These are phyloP conservation scores for Zychaea mexicana DNA, from an alignment of 371 early-diverging fungal species.

Conservation along the genomic window DNA sequence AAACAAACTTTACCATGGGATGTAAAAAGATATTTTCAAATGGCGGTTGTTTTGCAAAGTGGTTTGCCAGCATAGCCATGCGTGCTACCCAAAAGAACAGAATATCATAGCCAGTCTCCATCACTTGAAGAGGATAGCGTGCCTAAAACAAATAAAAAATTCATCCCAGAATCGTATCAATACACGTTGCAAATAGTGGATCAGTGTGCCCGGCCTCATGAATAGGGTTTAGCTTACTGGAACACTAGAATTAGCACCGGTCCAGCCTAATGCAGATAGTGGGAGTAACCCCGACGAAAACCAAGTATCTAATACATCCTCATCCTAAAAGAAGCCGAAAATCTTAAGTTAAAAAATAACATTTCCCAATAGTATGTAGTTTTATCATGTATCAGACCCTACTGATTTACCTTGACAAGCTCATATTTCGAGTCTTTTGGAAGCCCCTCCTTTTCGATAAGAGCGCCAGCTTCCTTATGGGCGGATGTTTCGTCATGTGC, in stretches of 20 bases:
- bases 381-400: background rate
- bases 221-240: background rate
- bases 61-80: constrained; percentile 98
- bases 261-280: constrained; percentile 82
- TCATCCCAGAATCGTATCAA: background rate
- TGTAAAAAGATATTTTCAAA: constrained; percentile 87
- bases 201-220: too few species aligned
- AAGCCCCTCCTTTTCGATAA: constrained; percentile 30
- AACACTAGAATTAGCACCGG: constrained; percentile 32
- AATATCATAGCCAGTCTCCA: constrained; percentile 99
- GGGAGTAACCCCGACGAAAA: constrained; percentile 99
- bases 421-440: constrained; percentile 29
- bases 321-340: constrained; percentile 79
- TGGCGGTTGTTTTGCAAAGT: constrained; percentile 82
- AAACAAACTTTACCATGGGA: constrained; percentile 72
- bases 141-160: constrained; percentile 26
- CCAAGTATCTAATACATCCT: constrained; percentile 99
- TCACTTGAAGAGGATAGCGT: constrained; percentile 83
- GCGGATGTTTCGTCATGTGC: constrained; percentile 68
- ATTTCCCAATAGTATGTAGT: background rate
- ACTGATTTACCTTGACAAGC: constrained; percentile 30
- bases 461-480: constrained; percentile 42
- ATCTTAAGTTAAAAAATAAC: background rate
- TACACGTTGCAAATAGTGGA: too few species aligned
- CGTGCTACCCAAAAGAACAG: constrained; percentile 99